These are phyloP conservation scores for Sonneratia caseolaris DNA, from an alignment of 345 rosid species.

Conservation along the genomic window DNA sequence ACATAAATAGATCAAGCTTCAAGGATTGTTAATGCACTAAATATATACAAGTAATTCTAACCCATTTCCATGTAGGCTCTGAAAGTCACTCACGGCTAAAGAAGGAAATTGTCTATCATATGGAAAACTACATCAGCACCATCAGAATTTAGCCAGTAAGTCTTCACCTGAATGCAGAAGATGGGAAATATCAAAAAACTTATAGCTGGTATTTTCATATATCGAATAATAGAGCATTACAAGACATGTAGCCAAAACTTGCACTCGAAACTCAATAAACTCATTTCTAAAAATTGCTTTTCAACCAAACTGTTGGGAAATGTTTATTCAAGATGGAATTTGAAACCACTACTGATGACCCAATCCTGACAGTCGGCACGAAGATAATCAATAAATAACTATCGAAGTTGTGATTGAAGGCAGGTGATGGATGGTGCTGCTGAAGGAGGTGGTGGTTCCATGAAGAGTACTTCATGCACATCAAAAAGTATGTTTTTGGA, in stretches of 20 bases:
- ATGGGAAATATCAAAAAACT: not conserved
- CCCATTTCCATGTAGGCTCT: conserved; percentile 6
- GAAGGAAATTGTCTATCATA: conserved; percentile 78
- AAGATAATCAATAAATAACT: not conserved
- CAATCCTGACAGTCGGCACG: not conserved
- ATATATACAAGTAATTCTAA: conserved; percentile 12
- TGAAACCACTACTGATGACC: not conserved
- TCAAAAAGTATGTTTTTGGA: not conserved
- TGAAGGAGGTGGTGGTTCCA: not conserved
- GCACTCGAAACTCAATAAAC: not conserved
- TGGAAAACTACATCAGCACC: conserved; percentile 87
- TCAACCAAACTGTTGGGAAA: not conserved
- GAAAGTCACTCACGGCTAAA: conserved; percentile 23
- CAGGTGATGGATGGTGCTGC: not conserved
- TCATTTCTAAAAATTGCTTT: not conserved
- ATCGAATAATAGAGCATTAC: too few relatives aligned
- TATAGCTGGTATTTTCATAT: not conserved
- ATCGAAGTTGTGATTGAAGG: too few relatives aligned
- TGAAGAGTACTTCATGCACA: not conserved
- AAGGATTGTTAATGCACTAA: not conserved
- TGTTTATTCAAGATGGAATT: too few relatives aligned
- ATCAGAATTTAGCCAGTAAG: conserved; percentile 83
- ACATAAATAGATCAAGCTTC: not conserved
- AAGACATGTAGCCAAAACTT: not conserved
- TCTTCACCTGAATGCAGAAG: conserved; percentile 52